Percentiles rank a stretch among this genome's conserved stretches.
These are phyloP conservation scores for Brassica nigra DNA, from an alignment of 345 rosid species.

Conservation along the genomic window DNA sequence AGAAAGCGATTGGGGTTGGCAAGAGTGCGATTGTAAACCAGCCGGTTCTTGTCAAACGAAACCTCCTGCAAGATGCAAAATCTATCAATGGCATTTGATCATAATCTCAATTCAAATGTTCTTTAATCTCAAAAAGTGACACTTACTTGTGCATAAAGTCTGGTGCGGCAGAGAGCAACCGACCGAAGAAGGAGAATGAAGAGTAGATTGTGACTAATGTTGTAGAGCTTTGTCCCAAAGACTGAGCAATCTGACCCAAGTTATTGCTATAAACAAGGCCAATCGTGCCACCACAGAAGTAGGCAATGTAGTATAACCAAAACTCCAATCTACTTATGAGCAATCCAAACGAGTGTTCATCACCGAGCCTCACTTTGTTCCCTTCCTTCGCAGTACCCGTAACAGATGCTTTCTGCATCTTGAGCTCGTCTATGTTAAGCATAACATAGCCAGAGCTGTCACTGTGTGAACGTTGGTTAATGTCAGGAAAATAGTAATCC, in stretches of 20 bases:
- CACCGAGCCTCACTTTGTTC: slow-evolving; percentile 61
- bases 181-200: slow-evolving; percentile 80
- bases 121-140: not conserved
- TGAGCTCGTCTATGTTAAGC: slow-evolving; percentile 51
- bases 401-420: slow-evolving; percentile 54
- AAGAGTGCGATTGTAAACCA: slow-evolving; percentile 71
- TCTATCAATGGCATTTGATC: not conserved
- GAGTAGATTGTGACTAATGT: slow-evolving; percentile 71
- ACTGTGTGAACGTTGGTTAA: slow-evolving; percentile 28
- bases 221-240: slow-evolving; percentile 54
- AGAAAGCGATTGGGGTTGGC: slow-evolving; percentile 75
- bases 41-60: slow-evolving; percentile 72
- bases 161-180: slow-evolving; percentile 79
- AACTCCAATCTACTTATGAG: slow-evolving; percentile 66
- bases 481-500: slow-evolving; percentile 45
- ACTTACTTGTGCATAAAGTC: slow-evolving; percentile 69
- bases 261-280: slow-evolving; percentile 88
- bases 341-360: slow-evolving; percentile 61
- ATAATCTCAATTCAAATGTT: not conserved
- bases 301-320: slow-evolving; percentile 74
- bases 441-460: slow-evolving; percentile 46
- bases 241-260: slow-evolving; percentile 79
- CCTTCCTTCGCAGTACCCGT: slow-evolving; percentile 42
- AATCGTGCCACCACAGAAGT: slow-evolving; percentile 78
- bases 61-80: slow-evolving; percentile 58